Base-by-base conservation (phyloP, 179 eudicot species). In the Spergularia azorica region DNA sequence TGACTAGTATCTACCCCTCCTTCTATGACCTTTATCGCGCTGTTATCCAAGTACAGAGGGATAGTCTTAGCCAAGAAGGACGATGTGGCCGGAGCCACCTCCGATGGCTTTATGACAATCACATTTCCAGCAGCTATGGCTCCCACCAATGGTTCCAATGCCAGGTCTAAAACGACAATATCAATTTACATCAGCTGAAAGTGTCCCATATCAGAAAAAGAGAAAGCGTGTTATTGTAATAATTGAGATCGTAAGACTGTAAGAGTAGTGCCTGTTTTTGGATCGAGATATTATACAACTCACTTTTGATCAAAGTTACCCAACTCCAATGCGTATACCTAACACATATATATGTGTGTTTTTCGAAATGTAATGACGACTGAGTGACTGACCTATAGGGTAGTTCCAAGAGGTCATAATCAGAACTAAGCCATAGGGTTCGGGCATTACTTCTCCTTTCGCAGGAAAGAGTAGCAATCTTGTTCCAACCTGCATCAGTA, bases 121-220 rank as follows among this genome's bases (percentile, higher is more conserved):
- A 88, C 83, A 82, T 95, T 95, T 70, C 99, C 99, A 7, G 99
- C 99, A 62, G 97, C 90, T 83, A 95, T 82, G 6, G 98, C 99
- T 72, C 99, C 99, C 0, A 95, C 83, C 78, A 95, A 69, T 4
- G 99, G 99, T 61, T 95, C 99, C 84, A 95, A 69, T 20, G 92
- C 86, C 73, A 93, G 64, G 64, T 87, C 97, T 93, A 84, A 38
- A 21, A 51, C 61, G 12, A 52, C 60, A 65, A 67, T 72, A 18
- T 41, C 4, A 59, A 48, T 5, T 56, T 18, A 21, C 32, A 26
- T 26, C 32, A 26, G 32, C 32, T 26, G 2, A 26, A 26, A 26
- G 32, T 26, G 32, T 26, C 32, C 32, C 32, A 26, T 26, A 26
- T 26, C 32, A 26, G 32, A 26, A 26, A 26, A 26, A 26, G 32